These are phyloP conservation scores for Geotrichum klebahnii DNA, from an alignment of 1,139 yeast species.

Conservation along the genomic window DNA sequence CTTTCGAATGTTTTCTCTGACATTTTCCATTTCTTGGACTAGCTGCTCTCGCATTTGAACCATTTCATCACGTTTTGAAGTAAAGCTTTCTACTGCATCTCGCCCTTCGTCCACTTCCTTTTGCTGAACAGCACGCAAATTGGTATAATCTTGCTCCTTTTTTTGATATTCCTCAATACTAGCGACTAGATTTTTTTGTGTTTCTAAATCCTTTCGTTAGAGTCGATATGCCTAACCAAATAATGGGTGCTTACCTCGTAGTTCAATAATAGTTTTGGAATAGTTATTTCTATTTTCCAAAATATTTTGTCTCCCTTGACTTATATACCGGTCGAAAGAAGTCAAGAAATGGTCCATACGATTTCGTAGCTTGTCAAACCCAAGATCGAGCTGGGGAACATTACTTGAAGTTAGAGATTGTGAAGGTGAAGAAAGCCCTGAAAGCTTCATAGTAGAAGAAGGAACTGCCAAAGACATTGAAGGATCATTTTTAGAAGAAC, in stretches of 20 bases:
- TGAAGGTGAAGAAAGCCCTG: conserved; percentile 6
- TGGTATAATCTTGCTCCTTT: conserved; percentile 25
- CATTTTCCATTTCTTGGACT: conserved; percentile 24
- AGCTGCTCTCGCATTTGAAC: conserved; percentile 23
- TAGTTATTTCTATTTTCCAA: conserved; percentile 29
- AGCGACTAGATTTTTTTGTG: conserved; percentile 26
- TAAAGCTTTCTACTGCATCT: conserved; percentile 26
- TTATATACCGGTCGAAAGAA: conserved; percentile 30
- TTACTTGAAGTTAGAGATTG: conserved; percentile 1
- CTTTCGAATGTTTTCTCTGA: conserved; percentile 21
- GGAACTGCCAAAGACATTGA: conserved; percentile 8
- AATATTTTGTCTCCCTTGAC: conserved; percentile 27
- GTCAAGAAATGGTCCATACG: conserved; percentile 32
- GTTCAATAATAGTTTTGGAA: conserved; percentile 27
- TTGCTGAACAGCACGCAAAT: conserved; percentile 26
- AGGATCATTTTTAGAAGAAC: background rate
- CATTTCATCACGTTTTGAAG: conserved; percentile 28
- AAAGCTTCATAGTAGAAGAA: background rate
- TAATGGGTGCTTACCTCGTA: conserved; percentile 18
- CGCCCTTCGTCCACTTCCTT: conserved; percentile 29
- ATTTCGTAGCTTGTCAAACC: conserved; percentile 27
- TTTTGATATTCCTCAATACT: conserved; percentile 31
- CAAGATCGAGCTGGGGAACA: conserved; percentile 29
- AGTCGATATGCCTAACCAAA: background rate
- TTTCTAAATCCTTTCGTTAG: conserved; percentile 19